phyloP scores from a whole-genome alignment of 352 stramenopile genomes.

The Phytophthora kernoviae region DNA sequence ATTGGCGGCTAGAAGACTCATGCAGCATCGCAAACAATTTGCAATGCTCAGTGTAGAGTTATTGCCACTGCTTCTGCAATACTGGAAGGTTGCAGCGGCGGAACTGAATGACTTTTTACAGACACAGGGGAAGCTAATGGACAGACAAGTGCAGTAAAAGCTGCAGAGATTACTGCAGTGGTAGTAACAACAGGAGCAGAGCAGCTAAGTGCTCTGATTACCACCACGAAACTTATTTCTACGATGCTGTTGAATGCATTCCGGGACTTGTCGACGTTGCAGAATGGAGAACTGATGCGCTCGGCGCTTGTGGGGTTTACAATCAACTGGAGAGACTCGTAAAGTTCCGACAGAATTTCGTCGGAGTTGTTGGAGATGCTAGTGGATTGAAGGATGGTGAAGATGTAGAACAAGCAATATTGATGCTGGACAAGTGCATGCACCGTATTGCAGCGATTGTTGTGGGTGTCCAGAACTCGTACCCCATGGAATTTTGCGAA shows the following conservation, averaged over 20 bases:
- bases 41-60: constrained; percentile 70
- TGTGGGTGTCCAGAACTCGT: constrained; percentile 75
- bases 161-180: constrained; percentile 12
- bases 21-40: constrained; percentile 86
- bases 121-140: constrained; percentile 16
- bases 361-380: constrained; percentile 8
- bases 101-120: constrained; percentile 42
- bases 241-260: constrained; percentile 77
- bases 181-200: constrained; percentile 18
- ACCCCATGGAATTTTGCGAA: constrained; percentile 85
- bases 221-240: constrained; percentile 68
- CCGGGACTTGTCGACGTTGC: constrained; percentile 55
- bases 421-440: constrained; percentile 65
- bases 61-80: constrained; percentile 60
- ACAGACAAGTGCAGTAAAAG: constrained; percentile 8
- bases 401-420: constrained; percentile 16
- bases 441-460: constrained; percentile 67
- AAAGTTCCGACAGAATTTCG: constrained; percentile 42
- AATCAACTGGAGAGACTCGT: constrained; percentile 71
- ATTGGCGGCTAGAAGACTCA: constrained; percentile 71
- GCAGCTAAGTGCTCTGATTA: constrained; percentile 48
- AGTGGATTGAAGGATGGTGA: neutral
- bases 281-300: constrained; percentile 62
- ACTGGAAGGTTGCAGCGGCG: constrained; percentile 50
- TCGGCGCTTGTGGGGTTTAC: constrained; percentile 67